A percentile compares a stretch with the other conserved stretches of the same genome.
Conservation (phyloP, 2,329 filamentous ascomycete species). For the Exophiala aquamarina region DNA sequence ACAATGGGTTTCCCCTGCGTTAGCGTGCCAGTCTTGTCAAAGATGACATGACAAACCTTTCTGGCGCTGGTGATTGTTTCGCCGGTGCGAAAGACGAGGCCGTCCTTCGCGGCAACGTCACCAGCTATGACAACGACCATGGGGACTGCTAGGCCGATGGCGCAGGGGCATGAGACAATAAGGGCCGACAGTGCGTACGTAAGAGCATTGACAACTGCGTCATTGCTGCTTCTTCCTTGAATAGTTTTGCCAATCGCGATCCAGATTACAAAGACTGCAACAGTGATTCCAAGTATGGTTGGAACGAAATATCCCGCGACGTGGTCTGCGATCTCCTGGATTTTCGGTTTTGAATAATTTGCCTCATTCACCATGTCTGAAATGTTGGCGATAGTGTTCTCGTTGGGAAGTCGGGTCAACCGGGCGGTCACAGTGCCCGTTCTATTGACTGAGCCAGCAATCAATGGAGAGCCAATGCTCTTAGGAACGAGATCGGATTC, state of each 20-base stretch:
- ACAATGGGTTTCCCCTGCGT: constrained; percentile 57
- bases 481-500: constrained; percentile 66
- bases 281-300: constrained; percentile 57
- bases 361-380: constrained; percentile 70
- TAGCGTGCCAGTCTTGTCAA: constrained; percentile 80
- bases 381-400: constrained; percentile 72
- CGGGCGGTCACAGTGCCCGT: constrained; percentile 51
- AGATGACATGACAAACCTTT: constrained; percentile 66
- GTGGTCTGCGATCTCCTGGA: constrained; percentile 67
- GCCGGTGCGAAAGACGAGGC: constrained; percentile 69
- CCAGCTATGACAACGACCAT: constrained; percentile 75
- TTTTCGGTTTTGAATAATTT: constrained; percentile 64
- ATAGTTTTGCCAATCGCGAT: constrained; percentile 54
- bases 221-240: constrained; percentile 35
- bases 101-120: constrained; percentile 63
- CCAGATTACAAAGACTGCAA: constrained; percentile 65
- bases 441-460: constrained; percentile 65
- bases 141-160: constrained; percentile 72
- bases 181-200: constrained; percentile 72
- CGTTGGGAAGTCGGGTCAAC: constrained; percentile 61
- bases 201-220: constrained; percentile 60
- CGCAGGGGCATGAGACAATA: constrained; percentile 76
- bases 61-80: constrained; percentile 63
- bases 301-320: constrained; percentile 72
- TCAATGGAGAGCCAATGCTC: constrained; percentile 50